phyloP scores from a whole-genome alignment of 1,284 basidiomycete species.

The Ustilago cynodontis region DNA sequence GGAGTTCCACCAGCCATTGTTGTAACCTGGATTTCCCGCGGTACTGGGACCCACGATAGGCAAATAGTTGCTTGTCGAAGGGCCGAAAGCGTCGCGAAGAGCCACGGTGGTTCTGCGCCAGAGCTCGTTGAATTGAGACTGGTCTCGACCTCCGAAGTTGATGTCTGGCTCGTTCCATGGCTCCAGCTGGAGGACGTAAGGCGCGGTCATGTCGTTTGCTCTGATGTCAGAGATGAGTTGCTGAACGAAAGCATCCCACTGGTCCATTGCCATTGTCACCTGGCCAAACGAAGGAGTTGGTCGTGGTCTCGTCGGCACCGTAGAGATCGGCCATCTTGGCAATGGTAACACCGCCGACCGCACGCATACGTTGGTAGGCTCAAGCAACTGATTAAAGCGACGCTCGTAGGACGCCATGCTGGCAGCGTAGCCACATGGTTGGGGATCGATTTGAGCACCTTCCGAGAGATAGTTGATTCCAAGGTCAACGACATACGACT shows the following conservation, averaged over 20 bases:
- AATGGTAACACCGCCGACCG: constrained; percentile 4
- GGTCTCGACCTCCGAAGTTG: constrained; percentile 8
- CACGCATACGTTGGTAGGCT: constrained; percentile 10
- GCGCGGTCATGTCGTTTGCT: constrained; percentile 3
- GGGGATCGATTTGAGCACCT: constrained; percentile 15
- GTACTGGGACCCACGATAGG: constrained; percentile 18
- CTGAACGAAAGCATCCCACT: constrained; percentile 18
- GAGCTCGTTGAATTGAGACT: constrained; percentile 10
- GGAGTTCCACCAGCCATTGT: constrained; percentile 14
- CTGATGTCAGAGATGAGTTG: constrained; percentile 27
- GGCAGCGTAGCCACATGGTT: constrained; percentile 7
- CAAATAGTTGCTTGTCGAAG: background rate
- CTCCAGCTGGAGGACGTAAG: constrained; percentile 9
- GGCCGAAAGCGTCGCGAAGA: constrained; percentile 11
- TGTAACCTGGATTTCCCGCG: background rate
- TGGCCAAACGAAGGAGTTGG: constrained; percentile 1
- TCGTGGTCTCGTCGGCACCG: constrained; percentile 17
- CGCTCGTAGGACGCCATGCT: background rate
- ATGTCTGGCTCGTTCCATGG: constrained; percentile 18
- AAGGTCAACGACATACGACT: background rate
- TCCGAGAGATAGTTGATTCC: constrained; percentile 11
- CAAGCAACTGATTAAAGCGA: constrained; percentile 7
- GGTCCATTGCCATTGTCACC: constrained; percentile 30
- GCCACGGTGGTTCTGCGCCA: background rate
- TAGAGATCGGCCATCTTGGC: constrained; percentile 23